Evolutionary conservation across 2,329 filamentous ascomycete species (phyloP).

Genomic region (Podosphaera leucotricha): DNA sequence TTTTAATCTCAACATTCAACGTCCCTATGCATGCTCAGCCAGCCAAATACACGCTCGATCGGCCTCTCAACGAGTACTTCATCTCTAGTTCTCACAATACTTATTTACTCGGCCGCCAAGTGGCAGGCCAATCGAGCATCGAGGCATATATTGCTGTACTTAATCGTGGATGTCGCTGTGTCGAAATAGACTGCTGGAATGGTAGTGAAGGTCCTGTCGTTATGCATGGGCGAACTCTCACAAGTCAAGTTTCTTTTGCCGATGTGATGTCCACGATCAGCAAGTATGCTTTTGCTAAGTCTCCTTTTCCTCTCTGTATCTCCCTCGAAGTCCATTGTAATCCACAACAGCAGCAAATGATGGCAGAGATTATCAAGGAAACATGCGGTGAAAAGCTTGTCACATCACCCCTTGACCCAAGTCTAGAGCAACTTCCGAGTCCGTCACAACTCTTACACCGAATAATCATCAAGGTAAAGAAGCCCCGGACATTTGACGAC

Average conservation of each 20-base stretch:
- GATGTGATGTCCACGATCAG: constrained; percentile 87
- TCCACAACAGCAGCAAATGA: constrained; percentile 55
- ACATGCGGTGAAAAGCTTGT: constrained; percentile 64
- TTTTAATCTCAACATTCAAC: constrained; percentile 53
- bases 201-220: constrained; percentile 74
- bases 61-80: constrained; percentile 88
- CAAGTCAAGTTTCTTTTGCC: constrained; percentile 66
- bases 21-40: constrained; percentile 37
- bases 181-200: constrained; percentile 98
- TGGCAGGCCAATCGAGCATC: constrained; percentile 72
- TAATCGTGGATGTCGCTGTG: constrained; percentile 72
- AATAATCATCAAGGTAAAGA: constrained; percentile 88
- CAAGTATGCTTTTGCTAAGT: constrained; percentile 76
- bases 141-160: constrained; percentile 86
- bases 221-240: constrained; percentile 74
- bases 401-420: constrained; percentile 46
- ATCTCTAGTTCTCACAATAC: constrained; percentile 98
- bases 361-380: constrained; percentile 75
- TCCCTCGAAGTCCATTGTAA: constrained; percentile 92
- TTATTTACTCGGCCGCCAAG: constrained; percentile 76
- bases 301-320: constrained; percentile 75
- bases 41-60: constrained; percentile 42
- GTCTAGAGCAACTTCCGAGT: constrained; percentile 48
- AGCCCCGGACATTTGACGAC: constrained; percentile 25
- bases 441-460: constrained; percentile 66